Base-by-base conservation (phyloP, 257 asterid species). In the Solanum dulcamara region DNA sequence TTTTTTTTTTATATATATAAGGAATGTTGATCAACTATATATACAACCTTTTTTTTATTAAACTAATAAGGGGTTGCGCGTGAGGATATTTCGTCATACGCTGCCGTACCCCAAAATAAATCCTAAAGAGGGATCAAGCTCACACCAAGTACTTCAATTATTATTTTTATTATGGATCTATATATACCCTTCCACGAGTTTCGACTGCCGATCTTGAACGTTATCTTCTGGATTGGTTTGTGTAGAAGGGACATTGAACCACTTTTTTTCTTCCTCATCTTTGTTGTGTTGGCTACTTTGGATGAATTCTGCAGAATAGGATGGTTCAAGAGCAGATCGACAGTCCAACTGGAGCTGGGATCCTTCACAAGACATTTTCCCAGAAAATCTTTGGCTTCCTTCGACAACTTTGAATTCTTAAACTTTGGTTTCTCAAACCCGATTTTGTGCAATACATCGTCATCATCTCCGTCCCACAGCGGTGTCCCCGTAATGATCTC, bases 301-400 rank as follows among this genome's bases (percentile, higher is more conserved):
- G 10, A 1, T 0, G 24, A 50, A 17, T 50, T 50, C 57, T 50
- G n/a, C 57, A 85, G 79, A 38, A 87, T 81, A 4, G 86, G 86
- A 75, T 85, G 86, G 22, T 22, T 1, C 22, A 81, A 13, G 4
- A 81, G 81, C 77, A 55, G 14, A 0, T 72, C 42, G 5, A 83
- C 79, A 6, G 81, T 57, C 57, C 57, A 50, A 50, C 57, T 26
- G 26, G 13, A 55, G 13, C 28, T 53, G 62, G 57, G 57, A 50
- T 85, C 11, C 75, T 60, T 81, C 18, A 20, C 38, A 38, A 66
- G 66, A 30, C 86, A 72, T 55, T 22, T 87, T 6, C 62, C 53
- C 85, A 87, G 22, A 32, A 85, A 87, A 38, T 87, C 84, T 42
- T 50, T 13, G 1, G 86, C 88, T 20, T 53, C 83, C 2, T 44